A percentile compares a stretch with the other conserved stretches of the same genome.
Evolutionary conservation across 805 yeast species (phyloP).

Genomic region (Candida sithepensis): DNA sequence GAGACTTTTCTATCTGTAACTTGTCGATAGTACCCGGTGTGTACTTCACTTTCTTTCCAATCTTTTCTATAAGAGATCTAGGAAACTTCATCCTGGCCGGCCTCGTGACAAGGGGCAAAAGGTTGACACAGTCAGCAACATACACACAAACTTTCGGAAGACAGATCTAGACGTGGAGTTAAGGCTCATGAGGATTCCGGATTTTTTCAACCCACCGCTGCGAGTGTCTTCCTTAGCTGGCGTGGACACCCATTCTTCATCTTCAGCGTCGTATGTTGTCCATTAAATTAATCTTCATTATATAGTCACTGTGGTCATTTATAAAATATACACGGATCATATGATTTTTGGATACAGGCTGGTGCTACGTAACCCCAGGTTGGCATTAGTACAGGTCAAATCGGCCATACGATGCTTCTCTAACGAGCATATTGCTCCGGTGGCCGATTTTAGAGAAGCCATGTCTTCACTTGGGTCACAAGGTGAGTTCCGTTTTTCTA

Average conservation of each 20-base stretch:
- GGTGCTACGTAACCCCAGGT: neutral
- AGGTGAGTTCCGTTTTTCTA: slow-evolving; percentile 20
- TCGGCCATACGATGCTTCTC: slow-evolving; percentile 5
- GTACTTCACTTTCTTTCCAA: neutral
- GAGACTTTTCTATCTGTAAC: slow-evolving; percentile 5
- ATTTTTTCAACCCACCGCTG: neutral
- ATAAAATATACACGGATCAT: neutral
- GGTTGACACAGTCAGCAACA: no score
- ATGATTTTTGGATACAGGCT: neutral
- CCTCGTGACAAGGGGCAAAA: no score
- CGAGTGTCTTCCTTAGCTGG: neutral
- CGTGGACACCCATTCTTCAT: no score
- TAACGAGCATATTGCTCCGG: slow-evolving; percentile 21
- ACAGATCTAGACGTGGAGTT: neutral
- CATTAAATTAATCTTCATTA: no score
- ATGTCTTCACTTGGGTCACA: slow-evolving; percentile 36
- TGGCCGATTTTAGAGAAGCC: slow-evolving; percentile 28
- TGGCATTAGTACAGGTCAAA: neutral
- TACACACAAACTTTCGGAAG: no score
- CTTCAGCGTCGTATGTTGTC: no score
- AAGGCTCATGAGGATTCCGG: neutral
- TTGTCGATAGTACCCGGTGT: neutral
- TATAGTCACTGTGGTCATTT: neutral
- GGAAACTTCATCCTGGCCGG: slow-evolving; percentile 10
- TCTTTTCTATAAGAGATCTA: slow-evolving; percentile 1